phyloP scores from a whole-genome alignment of 805 yeast genomes.

The Zygoascus ofunaensis region DNA sequence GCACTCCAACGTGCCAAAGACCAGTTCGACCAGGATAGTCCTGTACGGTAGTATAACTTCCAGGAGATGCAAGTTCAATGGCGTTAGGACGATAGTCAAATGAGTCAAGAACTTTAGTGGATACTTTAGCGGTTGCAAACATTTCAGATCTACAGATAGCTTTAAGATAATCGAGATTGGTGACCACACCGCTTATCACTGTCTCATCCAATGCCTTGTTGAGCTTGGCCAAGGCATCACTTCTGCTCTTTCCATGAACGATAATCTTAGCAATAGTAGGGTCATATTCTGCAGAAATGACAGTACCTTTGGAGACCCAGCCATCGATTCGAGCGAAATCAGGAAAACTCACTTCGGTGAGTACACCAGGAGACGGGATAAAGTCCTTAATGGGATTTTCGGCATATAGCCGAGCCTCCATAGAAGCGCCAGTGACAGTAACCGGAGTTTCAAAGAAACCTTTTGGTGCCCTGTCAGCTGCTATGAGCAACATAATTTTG shows the following conservation, averaged over 20 bases:
- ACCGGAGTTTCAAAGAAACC: slow-evolving; percentile 43
- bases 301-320: slow-evolving; percentile 88
- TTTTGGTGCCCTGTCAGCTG: slow-evolving; percentile 82
- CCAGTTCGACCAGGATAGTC: slow-evolving; percentile 88
- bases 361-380: slow-evolving; percentile 92
- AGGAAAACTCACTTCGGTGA: slow-evolving; percentile 80
- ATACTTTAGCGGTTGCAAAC: slow-evolving; percentile 77
- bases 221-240: slow-evolving; percentile 70
- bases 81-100: slow-evolving; percentile 75
- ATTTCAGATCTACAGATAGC: slow-evolving; percentile 74
- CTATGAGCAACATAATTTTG: slow-evolving; percentile 92
- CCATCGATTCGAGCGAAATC: slow-evolving; percentile 88
- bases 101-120: slow-evolving; percentile 79
- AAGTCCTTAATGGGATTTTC: slow-evolving; percentile 95
- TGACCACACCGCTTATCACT: slow-evolving; percentile 75
- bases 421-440: slow-evolving; percentile 72
- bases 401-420: slow-evolving; percentile 95
- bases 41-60: slow-evolving; percentile 93
- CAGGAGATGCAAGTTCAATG: slow-evolving; percentile 77
- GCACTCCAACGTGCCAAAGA: slow-evolving; percentile 89
- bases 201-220: slow-evolving; percentile 80
- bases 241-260: slow-evolving; percentile 84
- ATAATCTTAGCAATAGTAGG: slow-evolving; percentile 95
- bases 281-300: slow-evolving; percentile 85
- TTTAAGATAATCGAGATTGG: slow-evolving; percentile 83